These are phyloP conservation scores for Macrophomina phaseolina DNA, from an alignment of 2,329 filamentous ascomycete species.

Conservation along the genomic window DNA sequence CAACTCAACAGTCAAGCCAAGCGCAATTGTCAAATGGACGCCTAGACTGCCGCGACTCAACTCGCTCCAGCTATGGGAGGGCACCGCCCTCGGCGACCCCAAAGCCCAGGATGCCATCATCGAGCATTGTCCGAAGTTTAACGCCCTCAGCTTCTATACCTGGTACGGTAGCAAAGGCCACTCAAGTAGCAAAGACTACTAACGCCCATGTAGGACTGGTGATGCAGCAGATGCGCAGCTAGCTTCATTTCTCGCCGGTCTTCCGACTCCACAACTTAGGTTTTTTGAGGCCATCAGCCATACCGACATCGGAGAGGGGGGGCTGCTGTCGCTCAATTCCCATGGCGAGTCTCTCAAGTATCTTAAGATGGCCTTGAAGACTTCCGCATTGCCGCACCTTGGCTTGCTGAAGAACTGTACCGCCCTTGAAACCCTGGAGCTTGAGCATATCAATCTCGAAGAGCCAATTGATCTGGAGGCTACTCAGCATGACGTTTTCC, in stretches of 20 bases:
- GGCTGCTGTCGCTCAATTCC: slow-evolving; percentile 59
- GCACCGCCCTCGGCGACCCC: slow-evolving; percentile 62
- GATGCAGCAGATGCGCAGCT: slow-evolving; percentile 62
- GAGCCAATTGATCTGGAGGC: slow-evolving; percentile 51
- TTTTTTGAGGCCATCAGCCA: slow-evolving; percentile 64
- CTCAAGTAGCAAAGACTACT: slow-evolving; percentile 10
- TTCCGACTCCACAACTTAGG: slow-evolving; percentile 63
- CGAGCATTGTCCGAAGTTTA: slow-evolving; percentile 65
- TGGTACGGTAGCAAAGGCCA: slow-evolving; percentile 43
- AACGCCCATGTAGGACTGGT: slow-evolving; percentile 36
- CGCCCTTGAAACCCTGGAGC: slow-evolving; percentile 54
- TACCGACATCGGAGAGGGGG: slow-evolving; percentile 60
- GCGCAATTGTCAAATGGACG: slow-evolving; percentile 63
- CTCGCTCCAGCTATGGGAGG: slow-evolving; percentile 66
- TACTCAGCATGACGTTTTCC: slow-evolving; percentile 59
- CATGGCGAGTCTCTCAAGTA: slow-evolving; percentile 62
- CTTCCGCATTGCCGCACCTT: slow-evolving; percentile 56
- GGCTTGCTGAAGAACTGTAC: slow-evolving; percentile 57
- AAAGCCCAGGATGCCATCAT: slow-evolving; percentile 60
- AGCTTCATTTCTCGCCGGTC: slow-evolving; percentile 62
- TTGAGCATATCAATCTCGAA: slow-evolving; percentile 54
- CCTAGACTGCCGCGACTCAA: slow-evolving; percentile 63
- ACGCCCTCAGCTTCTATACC: slow-evolving; percentile 63
- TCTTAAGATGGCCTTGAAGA: slow-evolving; percentile 58
- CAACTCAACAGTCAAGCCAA: slow-evolving; percentile 52